Evolutionary conservation across 2,329 filamentous ascomycete genomes (phyloP), one percentile per base, ranked within the genome.

Genomic region (Hirsutella thompsonii): DNA sequence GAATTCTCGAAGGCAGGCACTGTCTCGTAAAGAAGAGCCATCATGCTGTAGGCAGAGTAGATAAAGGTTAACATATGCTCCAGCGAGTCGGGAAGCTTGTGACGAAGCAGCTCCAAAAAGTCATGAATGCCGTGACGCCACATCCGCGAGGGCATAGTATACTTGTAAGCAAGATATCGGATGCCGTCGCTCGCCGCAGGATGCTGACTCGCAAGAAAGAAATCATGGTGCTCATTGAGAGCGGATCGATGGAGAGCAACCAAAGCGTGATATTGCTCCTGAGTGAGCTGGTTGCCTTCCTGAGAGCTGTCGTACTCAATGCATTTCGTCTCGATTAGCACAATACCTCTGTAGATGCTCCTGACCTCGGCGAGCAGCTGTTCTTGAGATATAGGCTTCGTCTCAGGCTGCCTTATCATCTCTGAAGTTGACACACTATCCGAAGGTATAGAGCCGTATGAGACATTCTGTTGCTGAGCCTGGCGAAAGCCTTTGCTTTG

Each of bases 21-120:
- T 0, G 85, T 94, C 52, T 96, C 90, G 44, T 88, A 83, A 0
- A 95, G 61, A 0, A 95, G 60, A 0, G 85, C 82, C 74, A 95
- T 86, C 77, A 94, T 93, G 2, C 82, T 83, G 48, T 95, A 96
- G 0, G 88, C 82, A 14, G 90, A 61, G 46, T 93, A 93, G 1
- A 96, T 87, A 42, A 94, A 96, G 0, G 80, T 79, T 0, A 94
- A 64, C 88, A 96, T 95, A 42, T 93, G 83, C 38, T 95, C 89
- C 1, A 88, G 62, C 2, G 83, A 88, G 0, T 69, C 70, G 0
- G 89, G 90, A 0, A 94, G 64, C 2, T 80, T 74, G 47, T 85
- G 78, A 0, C 86, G 69, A 0, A 94, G 59, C 0, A 93, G 57
- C 48, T 94, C 86, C 0, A 94, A 67, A 43, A 92, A 92, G 0